phyloP scores from a whole-genome alignment of 257 asterid genomes.

The Solanum chilense region DNA sequence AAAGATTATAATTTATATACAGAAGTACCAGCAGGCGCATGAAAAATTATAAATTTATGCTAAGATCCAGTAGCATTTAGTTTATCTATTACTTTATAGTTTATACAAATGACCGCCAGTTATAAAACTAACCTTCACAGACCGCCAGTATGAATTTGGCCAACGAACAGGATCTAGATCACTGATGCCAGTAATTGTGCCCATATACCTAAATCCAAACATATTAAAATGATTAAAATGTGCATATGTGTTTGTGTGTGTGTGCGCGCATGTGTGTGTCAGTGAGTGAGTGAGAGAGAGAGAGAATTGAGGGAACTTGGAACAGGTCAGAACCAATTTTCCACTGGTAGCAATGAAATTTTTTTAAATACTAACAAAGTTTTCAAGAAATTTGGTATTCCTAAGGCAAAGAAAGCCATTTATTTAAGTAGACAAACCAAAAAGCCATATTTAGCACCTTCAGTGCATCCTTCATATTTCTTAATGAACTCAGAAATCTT shows the following conservation, averaged over 20 bases:
- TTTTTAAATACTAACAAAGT: neutral
- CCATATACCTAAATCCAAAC: slow-evolving; percentile 63
- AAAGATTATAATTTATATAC: neutral
- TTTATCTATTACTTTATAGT: neutral
- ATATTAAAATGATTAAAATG: neutral
- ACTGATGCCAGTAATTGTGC: slow-evolving; percentile 75
- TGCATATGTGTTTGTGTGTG: neutral
- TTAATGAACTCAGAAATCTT: neutral
- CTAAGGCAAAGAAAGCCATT: neutral
- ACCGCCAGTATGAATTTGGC: slow-evolving; percentile 95
- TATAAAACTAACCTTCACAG: slow-evolving; percentile 53
- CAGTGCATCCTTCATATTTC: neutral
- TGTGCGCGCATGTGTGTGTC: neutral
- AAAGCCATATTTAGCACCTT: neutral
- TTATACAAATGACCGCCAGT: neutral
- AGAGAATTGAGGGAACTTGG: neutral
- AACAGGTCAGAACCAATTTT: neutral
- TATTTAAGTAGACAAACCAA: neutral
- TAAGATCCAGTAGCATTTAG: neutral
- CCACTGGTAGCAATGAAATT: neutral
- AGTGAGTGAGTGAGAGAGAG: neutral
- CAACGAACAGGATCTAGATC: slow-evolving; percentile 88
- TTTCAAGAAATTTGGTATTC: neutral
- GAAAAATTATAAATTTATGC: neutral
- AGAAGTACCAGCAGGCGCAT: neutral